Base-by-base conservation (phyloP, 352 stramenopile species). In the Globisporangium abappressorium region DNA sequence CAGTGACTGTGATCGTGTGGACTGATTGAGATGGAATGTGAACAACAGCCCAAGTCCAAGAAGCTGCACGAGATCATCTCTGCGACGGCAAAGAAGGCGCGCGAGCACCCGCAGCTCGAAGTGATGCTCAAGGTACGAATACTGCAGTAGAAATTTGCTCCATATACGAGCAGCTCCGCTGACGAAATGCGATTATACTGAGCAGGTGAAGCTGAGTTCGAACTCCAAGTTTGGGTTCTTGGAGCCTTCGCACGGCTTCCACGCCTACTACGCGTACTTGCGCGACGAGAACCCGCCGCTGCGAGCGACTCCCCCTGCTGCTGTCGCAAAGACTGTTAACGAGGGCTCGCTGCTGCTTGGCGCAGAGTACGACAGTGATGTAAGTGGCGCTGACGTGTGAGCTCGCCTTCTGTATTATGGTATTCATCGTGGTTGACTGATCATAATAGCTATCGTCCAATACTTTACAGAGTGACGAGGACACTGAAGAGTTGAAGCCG, bases 221-320 rank as follows among this genome's bases (percentile, higher is more conserved):
- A 78, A 76, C 54, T n/a, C 56, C 22, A 74, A 66, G 61, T 85
- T 85, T 61, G 62, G 69, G 0, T 87, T 87, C 57, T 62, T 87
- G 24, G 38, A 68, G 36, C 26, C 70, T 2, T 69, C 66, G 22
- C 72, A 81, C 33, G 49, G 47, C 7, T 70, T 85, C 20, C 69
- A 85, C 51, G 66, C 26, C 22, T 87, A 85, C 66, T 85, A 84
- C 63, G 79, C 71, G 49, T 84, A 82, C 64, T 36, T 87, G 33
- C 71, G 77, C 2, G 79, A 85, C 33, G 38, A 74, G 26, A 76
- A 79, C n/a, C 76, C 73, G 9, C 69, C 60, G 3, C 15, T 46
- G 5, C 51, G 58, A 62, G 12, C 5, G 3, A 24, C 11, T 20
- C 4, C 4, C n/a, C 9, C 22, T 22, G 47, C 18, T 22, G 36